Conservation (phyloP, 1,284 basidiomycete species). For the Volvariella volvacea region DNA sequence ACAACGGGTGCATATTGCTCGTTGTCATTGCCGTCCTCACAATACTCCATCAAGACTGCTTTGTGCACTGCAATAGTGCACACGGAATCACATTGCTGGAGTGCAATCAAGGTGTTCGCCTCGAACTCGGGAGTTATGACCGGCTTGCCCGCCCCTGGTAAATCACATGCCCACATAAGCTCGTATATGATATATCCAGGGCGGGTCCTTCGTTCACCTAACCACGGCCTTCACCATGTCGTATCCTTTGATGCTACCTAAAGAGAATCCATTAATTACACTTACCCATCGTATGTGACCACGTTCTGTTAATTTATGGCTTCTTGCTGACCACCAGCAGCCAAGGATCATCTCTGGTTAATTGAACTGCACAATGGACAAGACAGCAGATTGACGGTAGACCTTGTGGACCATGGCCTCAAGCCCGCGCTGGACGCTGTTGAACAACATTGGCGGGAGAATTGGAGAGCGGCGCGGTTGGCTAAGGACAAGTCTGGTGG, state of each 20-base stretch:
- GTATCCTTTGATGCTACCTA: slow-evolving; percentile 28
- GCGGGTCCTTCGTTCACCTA: too few relatives aligned
- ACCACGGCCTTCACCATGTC: slow-evolving; percentile 5
- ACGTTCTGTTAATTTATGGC: background rate
- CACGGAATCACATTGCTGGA: too few relatives aligned
- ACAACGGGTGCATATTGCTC: too few relatives aligned
- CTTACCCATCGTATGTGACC: slow-evolving; percentile 52
- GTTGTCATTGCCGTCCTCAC: too few relatives aligned
- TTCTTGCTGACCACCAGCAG: slow-evolving; percentile 26
- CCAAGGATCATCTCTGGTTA: slow-evolving; percentile 58
- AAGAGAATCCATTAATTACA: slow-evolving; percentile 45
- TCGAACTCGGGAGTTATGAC: too few relatives aligned
- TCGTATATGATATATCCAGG: too few relatives aligned
- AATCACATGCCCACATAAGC: too few relatives aligned
- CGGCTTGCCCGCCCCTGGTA: too few relatives aligned
- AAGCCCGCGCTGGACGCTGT: slow-evolving; percentile 72
- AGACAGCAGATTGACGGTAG: slow-evolving; percentile 66
- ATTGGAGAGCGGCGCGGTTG: slow-evolving; percentile 37
- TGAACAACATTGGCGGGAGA: slow-evolving; percentile 71
- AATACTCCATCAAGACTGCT: too few relatives aligned
- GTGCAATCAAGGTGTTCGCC: too few relatives aligned
- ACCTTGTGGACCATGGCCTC: slow-evolving; percentile 55
- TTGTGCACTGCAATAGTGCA: too few relatives aligned
- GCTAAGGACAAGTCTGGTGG: slow-evolving; percentile 41
- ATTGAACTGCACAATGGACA: slow-evolving; percentile 73